Evolutionary conservation across 345 rosid species (phyloP).

Genomic region (Acer yangbiense): DNA sequence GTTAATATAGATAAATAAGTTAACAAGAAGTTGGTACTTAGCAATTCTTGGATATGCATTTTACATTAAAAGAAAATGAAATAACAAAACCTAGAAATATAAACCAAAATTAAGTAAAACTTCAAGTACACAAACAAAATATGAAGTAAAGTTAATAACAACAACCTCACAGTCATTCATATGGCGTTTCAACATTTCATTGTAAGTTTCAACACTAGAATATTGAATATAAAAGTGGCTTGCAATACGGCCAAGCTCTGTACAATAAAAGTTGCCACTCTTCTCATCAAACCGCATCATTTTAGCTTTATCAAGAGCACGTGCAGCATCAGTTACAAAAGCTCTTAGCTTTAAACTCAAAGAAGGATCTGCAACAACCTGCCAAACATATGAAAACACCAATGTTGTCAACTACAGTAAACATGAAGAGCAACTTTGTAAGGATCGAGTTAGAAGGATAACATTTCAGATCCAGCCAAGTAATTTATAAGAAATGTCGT

Average conservation of each 20-base stretch:
- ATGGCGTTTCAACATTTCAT: constrained; percentile 86
- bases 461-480: neutral
- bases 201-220: constrained; percentile 97
- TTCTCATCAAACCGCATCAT: constrained; percentile 99
- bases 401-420: neutral
- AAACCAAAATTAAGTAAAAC: constrained; percentile 15
- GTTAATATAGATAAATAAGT: constrained; percentile 23
- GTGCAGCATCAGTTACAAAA: constrained; percentile 93
- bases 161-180: constrained; percentile 95
- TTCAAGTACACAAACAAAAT: constrained; percentile 21
- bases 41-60: neutral
- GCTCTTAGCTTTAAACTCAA: constrained; percentile 82
- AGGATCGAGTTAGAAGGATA: constrained; percentile 13
- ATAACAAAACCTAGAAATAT: constrained; percentile 1
- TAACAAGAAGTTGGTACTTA: neutral
- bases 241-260: constrained; percentile 98
- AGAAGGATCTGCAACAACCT: constrained; percentile 93
- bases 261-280: constrained; percentile 96
- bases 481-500: neutral
- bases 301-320: constrained; percentile 95
- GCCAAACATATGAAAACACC: constrained; percentile 22
- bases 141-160: constrained; percentile 9
- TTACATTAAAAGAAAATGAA: neutral
- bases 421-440: constrained; percentile 10
- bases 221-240: constrained; percentile 98